These are phyloP conservation scores for Neoscytalidium dimidiatum DNA, from an alignment of 2,329 filamentous ascomycete genomes.

Conservation along the genomic window DNA sequence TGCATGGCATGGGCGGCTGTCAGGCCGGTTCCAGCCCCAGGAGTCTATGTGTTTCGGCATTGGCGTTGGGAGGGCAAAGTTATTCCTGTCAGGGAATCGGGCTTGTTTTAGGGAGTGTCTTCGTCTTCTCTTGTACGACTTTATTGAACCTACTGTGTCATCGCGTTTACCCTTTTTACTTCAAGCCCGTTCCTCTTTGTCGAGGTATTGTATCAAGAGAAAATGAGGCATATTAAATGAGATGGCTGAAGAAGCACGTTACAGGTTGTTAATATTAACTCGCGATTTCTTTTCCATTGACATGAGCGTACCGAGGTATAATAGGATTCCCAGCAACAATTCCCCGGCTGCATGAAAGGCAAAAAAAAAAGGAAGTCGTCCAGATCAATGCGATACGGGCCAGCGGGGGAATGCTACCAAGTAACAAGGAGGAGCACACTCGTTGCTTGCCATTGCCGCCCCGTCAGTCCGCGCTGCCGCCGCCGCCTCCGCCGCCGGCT, in stretches of 20 bases:
- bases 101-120: background rate
- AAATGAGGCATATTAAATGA: background rate
- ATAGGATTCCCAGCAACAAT: too few species aligned
- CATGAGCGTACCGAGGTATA: too few species aligned
- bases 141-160: background rate
- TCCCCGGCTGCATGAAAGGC: too few species aligned
- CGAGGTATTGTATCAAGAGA: background rate
- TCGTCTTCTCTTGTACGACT: slow-evolving; percentile 8
- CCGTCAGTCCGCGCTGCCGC: background rate
- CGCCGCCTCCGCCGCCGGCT: background rate
- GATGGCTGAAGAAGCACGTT: background rate
- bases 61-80: background rate
- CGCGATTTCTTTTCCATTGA: background rate
- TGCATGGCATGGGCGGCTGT: slow-evolving; percentile 13
- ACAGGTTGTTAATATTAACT: background rate
- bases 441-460: background rate
- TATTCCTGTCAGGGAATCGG: slow-evolving; percentile 6
- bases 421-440: background rate
- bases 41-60: slow-evolving; percentile 9
- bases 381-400: background rate
- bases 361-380: too few species aligned
- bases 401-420: background rate
- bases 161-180: background rate
- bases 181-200: background rate
- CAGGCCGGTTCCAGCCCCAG: background rate